These are phyloP conservation scores for Polyporus tsugae DNA, from an alignment of 1,284 basidiomycete species.

Conservation along the genomic window DNA sequence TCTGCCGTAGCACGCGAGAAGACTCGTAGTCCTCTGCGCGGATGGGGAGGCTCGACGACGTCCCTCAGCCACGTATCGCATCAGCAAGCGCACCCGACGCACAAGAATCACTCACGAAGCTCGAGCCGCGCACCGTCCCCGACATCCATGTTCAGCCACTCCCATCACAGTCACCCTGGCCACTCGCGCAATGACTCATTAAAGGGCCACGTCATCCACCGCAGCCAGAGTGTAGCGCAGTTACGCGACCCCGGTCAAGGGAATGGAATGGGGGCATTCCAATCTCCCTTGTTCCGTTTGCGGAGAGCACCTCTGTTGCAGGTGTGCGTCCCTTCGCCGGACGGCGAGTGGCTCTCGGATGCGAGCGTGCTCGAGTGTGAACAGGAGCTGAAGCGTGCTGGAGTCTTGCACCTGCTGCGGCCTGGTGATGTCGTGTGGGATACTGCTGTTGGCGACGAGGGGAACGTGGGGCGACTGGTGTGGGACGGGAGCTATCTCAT, in stretches of 20 bases:
- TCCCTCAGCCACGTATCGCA: slow-evolving; percentile 27
- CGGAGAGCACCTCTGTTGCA: slow-evolving; percentile 76
- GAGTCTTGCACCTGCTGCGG: slow-evolving; percentile 62
- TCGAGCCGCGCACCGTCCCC: slow-evolving; percentile 75
- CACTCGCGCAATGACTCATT: slow-evolving; percentile 38
- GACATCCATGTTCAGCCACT: slow-evolving; percentile 53
- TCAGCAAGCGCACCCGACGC: slow-evolving; percentile 2
- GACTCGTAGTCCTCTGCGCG: slow-evolving; percentile 25
- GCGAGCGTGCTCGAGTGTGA: slow-evolving; percentile 81
- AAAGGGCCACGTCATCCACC: slow-evolving; percentile 19
- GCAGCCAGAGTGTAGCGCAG: slow-evolving; percentile 16
- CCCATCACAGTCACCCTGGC: slow-evolving; percentile 39
- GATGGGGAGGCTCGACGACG: slow-evolving; percentile 26
- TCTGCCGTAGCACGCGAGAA: slow-evolving; percentile 39
- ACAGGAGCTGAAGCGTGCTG: slow-evolving; percentile 74
- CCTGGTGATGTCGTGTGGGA: slow-evolving; percentile 87
- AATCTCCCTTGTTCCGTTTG: slow-evolving; percentile 70
- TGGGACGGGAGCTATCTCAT: slow-evolving; percentile 88
- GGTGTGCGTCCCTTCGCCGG: slow-evolving; percentile 83
- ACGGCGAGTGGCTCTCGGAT: slow-evolving; percentile 84
- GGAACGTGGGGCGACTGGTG: slow-evolving; percentile 77
- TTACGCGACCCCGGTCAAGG: slow-evolving; percentile 8
- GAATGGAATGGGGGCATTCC: slow-evolving; percentile 50
- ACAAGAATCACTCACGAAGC: slow-evolving; percentile 44
- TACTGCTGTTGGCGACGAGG: slow-evolving; percentile 81